Evolutionary conservation across 2,329 filamentous ascomycete genomes (phyloP), one percentile per base, ranked within the genome.

Genomic region (Colletotrichum navitas): DNA sequence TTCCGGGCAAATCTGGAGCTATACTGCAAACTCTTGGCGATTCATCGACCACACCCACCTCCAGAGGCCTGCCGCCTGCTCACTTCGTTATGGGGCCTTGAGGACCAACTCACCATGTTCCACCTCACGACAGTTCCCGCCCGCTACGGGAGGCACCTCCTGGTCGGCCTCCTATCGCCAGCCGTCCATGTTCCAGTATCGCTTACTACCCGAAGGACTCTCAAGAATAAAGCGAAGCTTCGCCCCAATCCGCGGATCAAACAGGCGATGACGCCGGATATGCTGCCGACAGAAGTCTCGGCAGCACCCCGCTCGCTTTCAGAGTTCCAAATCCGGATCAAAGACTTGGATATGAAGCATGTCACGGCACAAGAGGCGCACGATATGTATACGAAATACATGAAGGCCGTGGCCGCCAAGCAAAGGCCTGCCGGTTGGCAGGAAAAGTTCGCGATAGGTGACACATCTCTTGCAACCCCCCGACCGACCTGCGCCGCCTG

Each of bases 311-410:
- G 58, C 18, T 16, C 66, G 1, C 10, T 49, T 18, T 49, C 60
- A n/a, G 45, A 60, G 21, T 73, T 73, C 45, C 34, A 55, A n/a
- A 24, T n/a, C 3, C 5, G 1, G 8, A 18, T 34, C 36, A 54
- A 34, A 32, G 10, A 26, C 45, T 10, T 32, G 3, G 32, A 8
- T 14, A 54, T 47, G 34, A 14, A 36, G n/a, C 41, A 45, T 34
- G 56, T 52, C 34, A 52, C 41, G 49, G 45, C 36, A 3, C 21
- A 62, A 6, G 49, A 60, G 47, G 43, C 56, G 1, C 49, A 73
- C 26, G 16, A 45, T 2, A 68, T 73, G 32, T 72, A 73, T 52
- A 52, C 11, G 41, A 45, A 51, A 18, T 72, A 65, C 36, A 26
- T 64, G 26, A 14, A 59, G 1, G 68, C 43, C 7, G 24, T 55